Percentiles rank a stretch among this genome's conserved stretches.
Conservation (phyloP, 2,329 filamentous ascomycete genomes). For the Fusarium chaquense region DNA sequence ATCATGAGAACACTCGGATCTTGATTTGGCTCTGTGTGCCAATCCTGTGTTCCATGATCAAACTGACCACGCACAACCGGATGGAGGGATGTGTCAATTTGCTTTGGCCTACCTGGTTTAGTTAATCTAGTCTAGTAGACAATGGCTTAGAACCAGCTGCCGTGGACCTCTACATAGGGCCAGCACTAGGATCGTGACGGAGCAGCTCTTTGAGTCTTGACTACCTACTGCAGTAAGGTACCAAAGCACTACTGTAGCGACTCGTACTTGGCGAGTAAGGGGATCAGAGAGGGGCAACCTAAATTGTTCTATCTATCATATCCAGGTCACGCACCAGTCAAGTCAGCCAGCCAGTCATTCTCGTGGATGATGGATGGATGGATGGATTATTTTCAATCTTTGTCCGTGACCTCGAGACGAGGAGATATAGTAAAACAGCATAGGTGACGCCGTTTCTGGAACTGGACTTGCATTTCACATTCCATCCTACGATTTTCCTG, state of each 20-base stretch:
- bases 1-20: constrained; percentile 17
- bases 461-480: constrained; percentile 42
- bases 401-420: constrained; percentile 32
- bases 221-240: constrained; percentile 24
- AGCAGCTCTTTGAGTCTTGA: constrained; percentile 47
- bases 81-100: constrained; percentile 42
- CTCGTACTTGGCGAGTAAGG: constrained; percentile 33
- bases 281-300: constrained; percentile 21
- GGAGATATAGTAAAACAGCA: constrained; percentile 10
- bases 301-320: constrained; percentile 15
- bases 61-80: constrained; percentile 5
- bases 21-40: constrained; percentile 3
- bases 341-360: constrained; percentile 42
- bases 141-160: background rate
- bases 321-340: constrained; percentile 40
- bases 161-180: constrained; percentile 11
- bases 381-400: constrained; percentile 7
- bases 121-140: background rate
- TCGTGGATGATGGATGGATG: constrained; percentile 22
- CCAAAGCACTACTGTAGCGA: constrained; percentile 11
- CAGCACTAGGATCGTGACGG: constrained; percentile 48
- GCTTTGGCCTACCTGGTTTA: constrained; percentile 7
- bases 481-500: constrained; percentile 23
- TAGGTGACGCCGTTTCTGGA: constrained; percentile 38
- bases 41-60: constrained; percentile 16